A percentile compares a stretch with the other conserved stretches of the same genome.
Evolutionary conservation across 805 yeast genomes (phyloP).

Genomic region (Jamesozyma rosinii): DNA sequence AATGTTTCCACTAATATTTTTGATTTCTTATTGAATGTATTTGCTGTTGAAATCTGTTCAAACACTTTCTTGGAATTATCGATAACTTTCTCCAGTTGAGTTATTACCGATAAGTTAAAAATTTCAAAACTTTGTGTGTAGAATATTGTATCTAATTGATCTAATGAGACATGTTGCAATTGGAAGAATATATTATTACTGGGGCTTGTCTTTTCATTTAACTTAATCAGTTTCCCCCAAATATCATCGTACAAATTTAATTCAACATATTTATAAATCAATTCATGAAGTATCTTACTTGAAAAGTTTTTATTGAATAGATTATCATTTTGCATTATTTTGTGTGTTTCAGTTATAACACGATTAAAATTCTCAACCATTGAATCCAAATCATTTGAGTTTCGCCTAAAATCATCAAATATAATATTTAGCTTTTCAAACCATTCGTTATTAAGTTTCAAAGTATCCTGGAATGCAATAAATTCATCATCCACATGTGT

Average conservation of each 20-base stretch:
- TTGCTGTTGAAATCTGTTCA: conserved; percentile 37
- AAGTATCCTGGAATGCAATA: conserved; percentile 9
- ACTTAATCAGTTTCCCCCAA: conserved; percentile 40
- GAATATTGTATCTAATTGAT: conserved; percentile 40
- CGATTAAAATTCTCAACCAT: background rate
- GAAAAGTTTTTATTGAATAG: conserved; percentile 9
- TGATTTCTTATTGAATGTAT: conserved; percentile 41
- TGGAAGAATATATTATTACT: background rate
- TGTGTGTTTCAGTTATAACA: conserved; percentile 1
- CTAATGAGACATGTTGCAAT: conserved; percentile 30
- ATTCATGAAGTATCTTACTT: conserved; percentile 35
- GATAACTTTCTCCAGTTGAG: conserved; percentile 37
- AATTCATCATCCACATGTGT: background rate
- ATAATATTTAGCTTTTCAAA: conserved; percentile 1
- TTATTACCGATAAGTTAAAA: conserved; percentile 25
- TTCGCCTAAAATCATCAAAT: background rate
- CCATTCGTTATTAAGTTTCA: conserved; percentile 9
- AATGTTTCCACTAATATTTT: conserved; percentile 44
- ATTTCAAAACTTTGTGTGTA: conserved; percentile 27
- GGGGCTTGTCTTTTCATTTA: background rate
- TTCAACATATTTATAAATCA: conserved; percentile 66
- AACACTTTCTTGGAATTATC: conserved; percentile 45
- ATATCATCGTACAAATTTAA: conserved; percentile 53
- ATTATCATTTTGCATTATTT: conserved; percentile 8
- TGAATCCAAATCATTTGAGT: background rate